Conservation (phyloP, 2,329 filamentous ascomycete genomes). For the Colletotrichum sp. region DNA sequence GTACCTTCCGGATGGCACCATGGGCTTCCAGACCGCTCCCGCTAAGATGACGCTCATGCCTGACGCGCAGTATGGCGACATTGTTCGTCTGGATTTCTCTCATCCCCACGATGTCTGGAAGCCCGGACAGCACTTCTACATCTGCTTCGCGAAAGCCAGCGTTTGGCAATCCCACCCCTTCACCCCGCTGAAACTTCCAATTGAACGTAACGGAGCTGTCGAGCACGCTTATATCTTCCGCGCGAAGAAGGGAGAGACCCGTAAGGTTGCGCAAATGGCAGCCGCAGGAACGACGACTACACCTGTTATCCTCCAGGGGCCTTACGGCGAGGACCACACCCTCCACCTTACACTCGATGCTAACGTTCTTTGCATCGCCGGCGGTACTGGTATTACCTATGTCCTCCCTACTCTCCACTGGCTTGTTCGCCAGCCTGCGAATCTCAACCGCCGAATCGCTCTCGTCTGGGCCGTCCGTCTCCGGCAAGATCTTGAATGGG, state of each 20-base stretch:
- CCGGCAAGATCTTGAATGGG: conserved; percentile 22
- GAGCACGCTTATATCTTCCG: conserved; percentile 63
- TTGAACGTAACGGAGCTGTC: conserved; percentile 41
- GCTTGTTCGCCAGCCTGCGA: conserved; percentile 28
- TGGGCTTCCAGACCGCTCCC: conserved; percentile 59
- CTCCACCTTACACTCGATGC: conserved; percentile 42
- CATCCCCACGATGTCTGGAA: conserved; percentile 66
- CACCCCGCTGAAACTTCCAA: conserved; percentile 63
- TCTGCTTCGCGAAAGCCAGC: conserved; percentile 69
- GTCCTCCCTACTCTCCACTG: conserved; percentile 45
- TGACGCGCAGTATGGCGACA: conserved; percentile 61
- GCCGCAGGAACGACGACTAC: conserved; percentile 39
- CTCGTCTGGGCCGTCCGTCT: conserved; percentile 69
- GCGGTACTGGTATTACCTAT: conserved; percentile 45
- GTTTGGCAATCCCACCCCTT: conserved; percentile 79
- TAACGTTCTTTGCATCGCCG: conserved; percentile 44
- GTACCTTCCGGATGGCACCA: conserved; percentile 48
- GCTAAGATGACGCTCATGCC: conserved; percentile 58
- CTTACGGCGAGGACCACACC: conserved; percentile 61
- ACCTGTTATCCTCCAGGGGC: conserved; percentile 64
- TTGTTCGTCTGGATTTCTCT: conserved; percentile 70
- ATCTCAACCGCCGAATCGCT: conserved; percentile 27
- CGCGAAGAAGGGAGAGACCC: conserved; percentile 64
- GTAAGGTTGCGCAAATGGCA: conserved; percentile 53
- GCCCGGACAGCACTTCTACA: conserved; percentile 74